Evolutionary conservation across 2,329 filamentous ascomycete genomes (phyloP).

Genomic region (Hymenoscyphus occultus): DNA sequence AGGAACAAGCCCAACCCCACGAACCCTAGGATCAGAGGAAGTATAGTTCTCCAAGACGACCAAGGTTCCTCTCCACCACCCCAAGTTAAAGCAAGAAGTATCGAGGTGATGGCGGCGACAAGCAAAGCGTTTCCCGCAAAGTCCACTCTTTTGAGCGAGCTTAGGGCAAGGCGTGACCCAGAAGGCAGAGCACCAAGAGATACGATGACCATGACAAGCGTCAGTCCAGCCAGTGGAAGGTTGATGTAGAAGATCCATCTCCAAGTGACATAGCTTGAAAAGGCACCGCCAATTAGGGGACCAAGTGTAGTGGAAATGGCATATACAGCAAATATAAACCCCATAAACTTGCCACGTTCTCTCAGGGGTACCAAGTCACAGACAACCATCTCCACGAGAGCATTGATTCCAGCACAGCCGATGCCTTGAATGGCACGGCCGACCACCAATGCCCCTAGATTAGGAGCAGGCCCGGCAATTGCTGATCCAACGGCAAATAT

Average conservation of each 20-base stretch:
- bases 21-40: slow-evolving; percentile 49
- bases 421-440: not conserved
- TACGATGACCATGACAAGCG: slow-evolving; percentile 8
- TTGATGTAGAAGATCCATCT: slow-evolving; percentile 57
- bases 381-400: slow-evolving; percentile 43
- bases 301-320: slow-evolving; percentile 34
- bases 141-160: slow-evolving; percentile 25
- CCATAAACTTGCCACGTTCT: slow-evolving; percentile 38
- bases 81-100: slow-evolving; percentile 19
- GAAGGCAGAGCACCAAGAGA: slow-evolving; percentile 5
- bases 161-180: not conserved
- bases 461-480: slow-evolving; percentile 28
- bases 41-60: slow-evolving; percentile 56
- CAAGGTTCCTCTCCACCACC: slow-evolving; percentile 58
- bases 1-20: slow-evolving; percentile 49
- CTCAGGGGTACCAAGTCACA: slow-evolving; percentile 44
- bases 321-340: slow-evolving; percentile 24
- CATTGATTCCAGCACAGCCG: slow-evolving; percentile 34
- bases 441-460: not conserved
- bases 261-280: slow-evolving; percentile 43
- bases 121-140: slow-evolving; percentile 15
- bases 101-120: slow-evolving; percentile 22
- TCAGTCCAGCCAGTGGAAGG: slow-evolving; percentile 14
- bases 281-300: slow-evolving; percentile 31
- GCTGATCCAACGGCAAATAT: slow-evolving; percentile 37